phyloP scores from a whole-genome alignment of 768 basidiomycete genomes.

The Megacollybia marginata region DNA sequence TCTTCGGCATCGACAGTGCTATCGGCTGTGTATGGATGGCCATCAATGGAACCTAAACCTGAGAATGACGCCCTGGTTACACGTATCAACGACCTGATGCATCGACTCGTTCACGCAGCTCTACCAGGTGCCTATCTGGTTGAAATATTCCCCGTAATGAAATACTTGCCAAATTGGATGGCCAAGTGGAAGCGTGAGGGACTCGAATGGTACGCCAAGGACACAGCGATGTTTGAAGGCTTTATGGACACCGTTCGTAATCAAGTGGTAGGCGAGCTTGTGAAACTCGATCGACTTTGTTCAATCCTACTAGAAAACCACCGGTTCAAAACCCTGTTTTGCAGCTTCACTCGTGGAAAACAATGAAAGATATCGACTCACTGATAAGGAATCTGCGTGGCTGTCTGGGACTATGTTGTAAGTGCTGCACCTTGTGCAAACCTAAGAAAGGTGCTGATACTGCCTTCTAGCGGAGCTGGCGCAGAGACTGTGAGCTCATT shows the following conservation, averaged over 20 bases:
- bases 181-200: constrained; percentile 14
- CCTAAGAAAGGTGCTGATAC: neutral
- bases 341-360: constrained; percentile 2
- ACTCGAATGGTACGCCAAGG: constrained; percentile 6
- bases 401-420: constrained; percentile 10
- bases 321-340: constrained; percentile 2
- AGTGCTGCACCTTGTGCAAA: no score
- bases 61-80: constrained; percentile 9
- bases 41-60: constrained; percentile 4
- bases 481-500: neutral
- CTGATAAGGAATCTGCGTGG: constrained; percentile 7
- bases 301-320: neutral
- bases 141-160: constrained; percentile 27
- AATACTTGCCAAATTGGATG: constrained; percentile 13
- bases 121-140: constrained; percentile 26
- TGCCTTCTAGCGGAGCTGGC: neutral
- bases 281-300: neutral
- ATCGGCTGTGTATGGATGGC: constrained; percentile 11
- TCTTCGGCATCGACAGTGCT: constrained; percentile 9
- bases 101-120: constrained; percentile 19
- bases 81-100: constrained; percentile 12
- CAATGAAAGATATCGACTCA: constrained; percentile 8
- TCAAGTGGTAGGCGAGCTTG: constrained; percentile 2
- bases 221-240: constrained; percentile 5
- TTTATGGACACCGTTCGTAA: constrained; percentile 6